A percentile compares a stretch with the other conserved stretches of the same genome.
These are phyloP conservation scores for Citrus glauca DNA, from an alignment of 345 rosid genomes.

Conservation along the genomic window DNA sequence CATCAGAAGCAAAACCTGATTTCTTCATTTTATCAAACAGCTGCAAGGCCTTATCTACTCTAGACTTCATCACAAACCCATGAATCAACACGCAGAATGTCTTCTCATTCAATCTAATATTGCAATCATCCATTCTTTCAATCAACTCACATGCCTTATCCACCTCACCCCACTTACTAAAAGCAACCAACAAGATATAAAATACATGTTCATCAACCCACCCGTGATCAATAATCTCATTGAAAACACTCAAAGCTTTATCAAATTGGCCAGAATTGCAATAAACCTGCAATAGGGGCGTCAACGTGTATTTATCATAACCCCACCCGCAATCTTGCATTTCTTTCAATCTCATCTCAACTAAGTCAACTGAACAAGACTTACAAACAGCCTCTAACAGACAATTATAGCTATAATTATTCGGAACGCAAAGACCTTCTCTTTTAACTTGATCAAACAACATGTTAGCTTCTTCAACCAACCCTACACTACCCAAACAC, in stretches of 20 bases:
- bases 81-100: slow-evolving; percentile 70
- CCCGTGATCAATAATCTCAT: slow-evolving; percentile 45
- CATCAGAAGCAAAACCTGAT: slow-evolving; percentile 48
- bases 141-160: slow-evolving; percentile 73
- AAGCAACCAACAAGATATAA: slow-evolving; percentile 55
- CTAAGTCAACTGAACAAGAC: slow-evolving; percentile 46
- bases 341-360: slow-evolving; percentile 63
- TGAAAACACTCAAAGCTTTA: slow-evolving; percentile 50
- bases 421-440: slow-evolving; percentile 63
- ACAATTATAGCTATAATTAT: slow-evolving; percentile 69
- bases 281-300: slow-evolving; percentile 67
- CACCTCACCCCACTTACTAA: slow-evolving; percentile 68
- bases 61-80: slow-evolving; percentile 59
- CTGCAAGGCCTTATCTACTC: slow-evolving; percentile 60
- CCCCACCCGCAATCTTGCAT: slow-evolving; percentile 55
- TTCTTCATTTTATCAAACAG: slow-evolving; percentile 59
- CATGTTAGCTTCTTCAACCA: slow-evolving; percentile 58
- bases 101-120: slow-evolving; percentile 58
- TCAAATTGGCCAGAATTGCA: slow-evolving; percentile 54
- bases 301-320: slow-evolving; percentile 64
- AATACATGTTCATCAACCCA: slow-evolving; percentile 68
- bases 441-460: slow-evolving; percentile 61
- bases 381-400: slow-evolving; percentile 68
- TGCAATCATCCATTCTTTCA: slow-evolving; percentile 52
- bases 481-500: slow-evolving; percentile 68